These are phyloP conservation scores for Fraxinus xanthoxyloides DNA, from an alignment of 305 asterid genomes.

Conservation along the genomic window DNA sequence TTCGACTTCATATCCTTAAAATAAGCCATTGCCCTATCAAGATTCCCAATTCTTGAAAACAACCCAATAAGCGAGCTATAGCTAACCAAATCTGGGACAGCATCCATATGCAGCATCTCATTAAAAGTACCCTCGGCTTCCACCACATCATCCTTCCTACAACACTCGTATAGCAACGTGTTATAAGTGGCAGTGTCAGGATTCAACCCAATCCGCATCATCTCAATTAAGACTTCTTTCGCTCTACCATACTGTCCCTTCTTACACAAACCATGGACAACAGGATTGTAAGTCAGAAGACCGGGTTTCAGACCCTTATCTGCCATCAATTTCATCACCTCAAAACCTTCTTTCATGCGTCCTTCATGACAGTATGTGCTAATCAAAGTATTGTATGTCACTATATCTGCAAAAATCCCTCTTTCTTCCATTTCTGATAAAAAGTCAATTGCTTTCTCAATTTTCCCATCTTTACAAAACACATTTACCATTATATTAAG, in stretches of 20 bases:
- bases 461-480: slow-evolving; percentile 54
- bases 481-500: slow-evolving; percentile 76
- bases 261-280: slow-evolving; percentile 52
- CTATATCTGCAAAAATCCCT: slow-evolving; percentile 56
- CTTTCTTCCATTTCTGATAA: slow-evolving; percentile 50
- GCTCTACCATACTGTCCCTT: slow-evolving; percentile 51
- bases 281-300: slow-evolving; percentile 54
- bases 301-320: slow-evolving; percentile 56
- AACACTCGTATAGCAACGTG: slow-evolving; percentile 52
- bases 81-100: slow-evolving; percentile 54
- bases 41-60: slow-evolving; percentile 52
- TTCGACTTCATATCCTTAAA: slow-evolving; percentile 42
- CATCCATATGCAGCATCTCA: slow-evolving; percentile 41
- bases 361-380: slow-evolving; percentile 56
- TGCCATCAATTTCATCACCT: slow-evolving; percentile 46
- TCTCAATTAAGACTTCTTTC: slow-evolving; percentile 45
- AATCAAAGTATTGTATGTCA: slow-evolving; percentile 64
- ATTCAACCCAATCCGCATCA: slow-evolving; percentile 38
- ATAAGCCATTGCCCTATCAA: slow-evolving; percentile 39
- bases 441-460: slow-evolving; percentile 36
- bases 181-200: slow-evolving; percentile 65
- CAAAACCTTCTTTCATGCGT: slow-evolving; percentile 39
- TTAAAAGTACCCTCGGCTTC: slow-evolving; percentile 46
- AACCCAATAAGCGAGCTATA: slow-evolving; percentile 60
- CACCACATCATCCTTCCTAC: slow-evolving; percentile 37